These are phyloP conservation scores for Stephanodiscus minutulus DNA, from an alignment of 108 stramenopile species.

Conservation along the genomic window DNA sequence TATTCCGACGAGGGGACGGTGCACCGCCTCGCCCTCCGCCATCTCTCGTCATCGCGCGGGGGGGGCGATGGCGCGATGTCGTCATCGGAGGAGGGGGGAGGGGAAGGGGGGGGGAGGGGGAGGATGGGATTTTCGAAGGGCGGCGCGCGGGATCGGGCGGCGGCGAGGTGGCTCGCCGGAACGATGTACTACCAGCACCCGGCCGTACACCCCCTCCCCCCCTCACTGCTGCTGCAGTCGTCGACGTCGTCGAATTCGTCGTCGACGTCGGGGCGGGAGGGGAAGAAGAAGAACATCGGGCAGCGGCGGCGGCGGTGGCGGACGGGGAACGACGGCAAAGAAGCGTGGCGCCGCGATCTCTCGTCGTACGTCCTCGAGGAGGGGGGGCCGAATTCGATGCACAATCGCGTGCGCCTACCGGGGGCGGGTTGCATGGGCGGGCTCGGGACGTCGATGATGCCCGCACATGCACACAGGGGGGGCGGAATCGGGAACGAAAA, in stretches of 20 bases:
- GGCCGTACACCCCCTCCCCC: constrained; percentile 44
- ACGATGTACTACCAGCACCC: constrained; percentile 56
- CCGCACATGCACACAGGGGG: not conserved
- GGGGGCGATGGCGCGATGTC: not conserved
- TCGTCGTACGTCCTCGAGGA: constrained; percentile 15
- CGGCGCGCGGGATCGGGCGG: constrained; percentile 24
- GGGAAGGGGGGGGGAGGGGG: not conserved
- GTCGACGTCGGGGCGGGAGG: not conserved
- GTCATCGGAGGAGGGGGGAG: no score
- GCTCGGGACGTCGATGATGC: constrained; percentile 21
- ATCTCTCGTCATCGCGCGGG: constrained; percentile 20
- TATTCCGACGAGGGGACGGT: constrained; percentile 24
- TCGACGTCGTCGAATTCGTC: not conserved
- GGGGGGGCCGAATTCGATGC: constrained; percentile 16
- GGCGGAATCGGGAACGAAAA: no score
- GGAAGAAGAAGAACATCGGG: no score
- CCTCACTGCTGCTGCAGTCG: constrained; percentile 9
- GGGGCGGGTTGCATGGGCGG: constrained; percentile 41
- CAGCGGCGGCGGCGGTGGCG: not conserved
- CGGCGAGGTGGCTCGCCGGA: constrained; percentile 39
- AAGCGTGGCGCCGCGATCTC: not conserved
- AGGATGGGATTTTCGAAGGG: no score
- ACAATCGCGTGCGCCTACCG: constrained; percentile 34
- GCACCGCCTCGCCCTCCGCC: constrained; percentile 28
- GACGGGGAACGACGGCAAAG: not conserved